Base-by-base conservation (phyloP, 2,329 filamentous ascomycete genomes). In the Penicillium psychrosexuale region DNA sequence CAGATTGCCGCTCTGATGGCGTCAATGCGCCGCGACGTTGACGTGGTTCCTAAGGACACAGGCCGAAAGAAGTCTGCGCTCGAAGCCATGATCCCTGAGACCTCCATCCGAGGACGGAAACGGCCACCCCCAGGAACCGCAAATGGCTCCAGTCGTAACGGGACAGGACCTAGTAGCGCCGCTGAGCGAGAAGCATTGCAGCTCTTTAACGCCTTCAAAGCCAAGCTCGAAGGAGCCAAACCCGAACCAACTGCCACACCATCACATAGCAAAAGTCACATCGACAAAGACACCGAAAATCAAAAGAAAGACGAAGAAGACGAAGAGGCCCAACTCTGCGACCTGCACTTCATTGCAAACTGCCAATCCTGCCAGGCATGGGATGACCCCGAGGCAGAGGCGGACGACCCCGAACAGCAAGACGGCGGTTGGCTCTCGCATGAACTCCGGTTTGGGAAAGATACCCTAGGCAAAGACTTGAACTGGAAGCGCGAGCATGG, bases 341-440 rank as follows among this genome's bases (percentile, higher is more conserved):
- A 97, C 71, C 77, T 99, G 34, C 94, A 99, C 71, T 99, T 97
- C 72, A 95, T 99, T 60, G 89, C 89, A 46, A 90, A 95, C 66
- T 99, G 94, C 72, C 91, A 96, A 69, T 96, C 91, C 42, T 97
- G 94, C 72, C 85, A 84, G 55, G 84, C 87, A 0, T 96, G 92
- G 91, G 89, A 95, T 66, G 82, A 86, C 44, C 59, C 66, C 8
- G 53, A 62, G 5, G 44, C 56, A 7, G 61, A 50, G 3, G 58
- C 40, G 1, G 62, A 84, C 46, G 71, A 74, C 3, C 74, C 76
- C 3, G 77, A 79, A 15, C 78, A 78, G 19, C 69, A 74, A 34
- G 77, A 80, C 48, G 80, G 83, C 46, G 86, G 85, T 8, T 97
- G 93, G 92, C 90, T 97, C 85, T 84, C 84, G 4, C 93, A 97